These are phyloP conservation scores for Xerophyta viscosa DNA, from an alignment of 106 monocot genomes.

Conservation along the genomic window DNA sequence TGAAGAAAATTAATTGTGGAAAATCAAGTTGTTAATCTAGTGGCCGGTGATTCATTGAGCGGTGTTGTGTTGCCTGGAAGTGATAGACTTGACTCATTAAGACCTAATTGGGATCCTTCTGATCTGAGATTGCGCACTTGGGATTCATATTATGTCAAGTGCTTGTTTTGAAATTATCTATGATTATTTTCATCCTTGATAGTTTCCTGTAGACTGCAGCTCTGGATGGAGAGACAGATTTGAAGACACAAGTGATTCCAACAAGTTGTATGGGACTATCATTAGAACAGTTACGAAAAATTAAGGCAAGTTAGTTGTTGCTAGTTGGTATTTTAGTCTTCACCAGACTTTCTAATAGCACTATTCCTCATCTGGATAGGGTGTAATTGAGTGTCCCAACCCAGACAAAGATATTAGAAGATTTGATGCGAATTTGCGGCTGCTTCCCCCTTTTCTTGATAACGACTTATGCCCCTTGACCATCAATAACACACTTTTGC, in stretches of 20 bases:
- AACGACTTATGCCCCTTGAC: slow-evolving; percentile 80
- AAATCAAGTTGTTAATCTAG: too few relatives aligned
- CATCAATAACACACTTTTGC: slow-evolving; percentile 89
- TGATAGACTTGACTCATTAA: too few relatives aligned
- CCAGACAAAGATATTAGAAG: slow-evolving; percentile 92
- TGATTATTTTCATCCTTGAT: background rate
- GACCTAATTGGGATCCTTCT: too few relatives aligned
- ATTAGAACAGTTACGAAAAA: slow-evolving; percentile 58
- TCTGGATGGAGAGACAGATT: slow-evolving; percentile 96
- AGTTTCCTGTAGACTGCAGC: slow-evolving; percentile 69
- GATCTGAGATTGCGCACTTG: too few relatives aligned
- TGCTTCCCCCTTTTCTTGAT: slow-evolving; percentile 90
- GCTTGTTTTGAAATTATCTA: background rate
- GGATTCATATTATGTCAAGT: too few relatives aligned
- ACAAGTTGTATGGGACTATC: slow-evolving; percentile 53
- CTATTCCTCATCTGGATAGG: slow-evolving; percentile 29
- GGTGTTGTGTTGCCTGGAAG: too few relatives aligned
- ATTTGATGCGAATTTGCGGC: slow-evolving; percentile 91
- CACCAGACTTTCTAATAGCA: too few relatives aligned
- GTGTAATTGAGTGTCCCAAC: slow-evolving; percentile 84
- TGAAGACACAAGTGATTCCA: slow-evolving; percentile 76
- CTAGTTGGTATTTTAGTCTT: too few relatives aligned
- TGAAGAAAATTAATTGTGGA: too few relatives aligned
- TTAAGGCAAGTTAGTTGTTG: slow-evolving; percentile 44
- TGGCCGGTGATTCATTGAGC: too few relatives aligned